Conservation (phyloP, 129 eudicot genomes). For the Escallonia herrerae region DNA sequence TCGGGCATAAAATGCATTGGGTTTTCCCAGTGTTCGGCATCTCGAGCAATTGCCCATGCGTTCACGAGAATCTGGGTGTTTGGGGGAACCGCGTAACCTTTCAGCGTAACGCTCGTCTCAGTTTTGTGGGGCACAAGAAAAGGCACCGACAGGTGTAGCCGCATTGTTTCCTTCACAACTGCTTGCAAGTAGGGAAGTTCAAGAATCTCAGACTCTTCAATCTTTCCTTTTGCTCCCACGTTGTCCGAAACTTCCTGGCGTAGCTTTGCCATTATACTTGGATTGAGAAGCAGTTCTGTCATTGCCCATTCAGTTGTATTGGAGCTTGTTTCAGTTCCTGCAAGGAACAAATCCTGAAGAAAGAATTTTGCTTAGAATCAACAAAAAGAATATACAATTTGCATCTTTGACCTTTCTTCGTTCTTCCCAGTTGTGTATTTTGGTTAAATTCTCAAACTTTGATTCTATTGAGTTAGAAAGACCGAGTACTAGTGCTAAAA, state of each 20-base stretch:
- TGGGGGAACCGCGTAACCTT: conserved; percentile 21
- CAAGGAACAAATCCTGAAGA: conserved; percentile 14
- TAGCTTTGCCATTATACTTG: conserved; percentile 14
- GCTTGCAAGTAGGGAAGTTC: conserved; percentile 7
- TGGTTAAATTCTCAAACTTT: no score
- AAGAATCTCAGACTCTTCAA: conserved; percentile 26
- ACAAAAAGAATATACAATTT: no score
- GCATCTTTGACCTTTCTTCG: not conserved
- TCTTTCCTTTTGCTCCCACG: conserved; percentile 17
- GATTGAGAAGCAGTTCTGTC: conserved; percentile 24
- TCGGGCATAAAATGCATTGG: conserved; percentile 26
- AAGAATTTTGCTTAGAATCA: not conserved
- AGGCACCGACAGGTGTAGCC: conserved; percentile 4
- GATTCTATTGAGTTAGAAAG: no score
- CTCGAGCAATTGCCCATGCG: conserved; percentile 33
- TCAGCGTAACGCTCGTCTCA: conserved; percentile 17
- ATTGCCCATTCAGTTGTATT: conserved; percentile 29
- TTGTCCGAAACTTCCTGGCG: conserved; percentile 20
- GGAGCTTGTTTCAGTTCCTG: conserved; percentile 19
- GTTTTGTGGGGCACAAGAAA: conserved; percentile 24
- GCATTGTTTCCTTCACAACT: conserved; percentile 7
- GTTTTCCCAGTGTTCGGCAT: conserved; percentile 27
- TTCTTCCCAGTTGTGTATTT: no score
- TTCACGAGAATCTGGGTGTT: conserved; percentile 27
- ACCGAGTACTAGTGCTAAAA: no score